Conservation (phyloP, 495 filamentous ascomycete species). For the Neurospora sp. region DNA sequence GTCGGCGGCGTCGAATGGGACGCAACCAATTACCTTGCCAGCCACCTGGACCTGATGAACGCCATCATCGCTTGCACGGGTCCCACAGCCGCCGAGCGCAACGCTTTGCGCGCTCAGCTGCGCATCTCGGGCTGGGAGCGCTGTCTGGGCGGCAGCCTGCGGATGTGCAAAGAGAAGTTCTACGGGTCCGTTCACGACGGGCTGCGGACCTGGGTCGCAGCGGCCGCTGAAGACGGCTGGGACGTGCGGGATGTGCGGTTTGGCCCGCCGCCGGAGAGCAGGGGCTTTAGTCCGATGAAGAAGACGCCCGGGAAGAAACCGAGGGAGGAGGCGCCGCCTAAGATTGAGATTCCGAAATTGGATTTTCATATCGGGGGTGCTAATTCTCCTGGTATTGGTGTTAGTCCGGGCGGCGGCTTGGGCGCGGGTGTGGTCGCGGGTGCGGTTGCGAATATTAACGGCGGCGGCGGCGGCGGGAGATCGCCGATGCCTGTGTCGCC, state of each 20-base stretch:
- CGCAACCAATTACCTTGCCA: slow-evolving; percentile 88
- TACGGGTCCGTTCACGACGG: slow-evolving; percentile 85
- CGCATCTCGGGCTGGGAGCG: slow-evolving; percentile 86
- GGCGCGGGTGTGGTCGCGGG: slow-evolving; percentile 4
- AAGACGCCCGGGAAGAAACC: slow-evolving; percentile 25
- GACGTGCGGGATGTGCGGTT: slow-evolving; percentile 63
- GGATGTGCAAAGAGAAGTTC: slow-evolving; percentile 95
- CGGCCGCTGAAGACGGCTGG: slow-evolving; percentile 82
- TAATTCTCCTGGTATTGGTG: slow-evolving; percentile 2
- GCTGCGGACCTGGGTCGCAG: slow-evolving; percentile 80
- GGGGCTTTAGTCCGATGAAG: slow-evolving; percentile 41
- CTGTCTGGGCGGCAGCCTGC: slow-evolving; percentile 68
- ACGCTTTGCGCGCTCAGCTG: slow-evolving; percentile 64
- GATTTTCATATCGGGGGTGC: slow-evolving; percentile 28
- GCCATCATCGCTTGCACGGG: slow-evolving; percentile 73
- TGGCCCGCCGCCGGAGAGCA: slow-evolving; percentile 47
- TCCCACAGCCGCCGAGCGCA: slow-evolving; percentile 61
- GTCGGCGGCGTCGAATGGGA: slow-evolving; percentile 99
- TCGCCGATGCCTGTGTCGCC: neutral
- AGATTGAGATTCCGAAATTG: slow-evolving; percentile 48
- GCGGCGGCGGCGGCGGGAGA: neutral
- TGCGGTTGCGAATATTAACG: neutral
- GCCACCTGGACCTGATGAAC: slow-evolving; percentile 87
- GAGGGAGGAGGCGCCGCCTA: slow-evolving; percentile 34
- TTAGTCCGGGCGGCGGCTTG: slow-evolving; percentile 10